phyloP scores from a whole-genome alignment of 805 yeast species.

The Ogataea degrootiae region DNA sequence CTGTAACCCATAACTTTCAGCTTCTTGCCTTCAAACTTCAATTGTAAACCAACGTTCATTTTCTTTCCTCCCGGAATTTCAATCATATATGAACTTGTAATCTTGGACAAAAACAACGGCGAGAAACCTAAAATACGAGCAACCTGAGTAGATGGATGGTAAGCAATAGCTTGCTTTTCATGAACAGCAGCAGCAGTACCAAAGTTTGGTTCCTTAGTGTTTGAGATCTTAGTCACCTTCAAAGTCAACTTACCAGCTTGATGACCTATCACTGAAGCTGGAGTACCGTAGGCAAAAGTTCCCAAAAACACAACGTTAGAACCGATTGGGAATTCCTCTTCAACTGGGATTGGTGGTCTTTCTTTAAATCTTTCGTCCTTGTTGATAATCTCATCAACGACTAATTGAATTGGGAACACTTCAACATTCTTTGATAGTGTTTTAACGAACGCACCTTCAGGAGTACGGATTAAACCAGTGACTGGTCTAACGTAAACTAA shows the following conservation, averaged over 20 bases:
- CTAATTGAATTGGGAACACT: slow-evolving; percentile 69
- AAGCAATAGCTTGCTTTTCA: slow-evolving; percentile 54
- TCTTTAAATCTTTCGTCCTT: slow-evolving; percentile 72
- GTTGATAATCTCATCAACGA: slow-evolving; percentile 70
- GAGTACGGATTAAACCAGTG: slow-evolving; percentile 68
- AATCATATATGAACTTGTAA: slow-evolving; percentile 70
- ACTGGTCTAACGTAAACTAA: slow-evolving; percentile 70
- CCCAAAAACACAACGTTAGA: slow-evolving; percentile 77
- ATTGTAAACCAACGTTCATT: slow-evolving; percentile 72
- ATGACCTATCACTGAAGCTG: slow-evolving; percentile 63
- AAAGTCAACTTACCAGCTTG: slow-evolving; percentile 36
- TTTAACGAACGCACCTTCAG: slow-evolving; percentile 73
- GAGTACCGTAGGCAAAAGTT: slow-evolving; percentile 81
- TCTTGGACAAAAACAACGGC: slow-evolving; percentile 65
- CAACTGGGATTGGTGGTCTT: slow-evolving; percentile 70
- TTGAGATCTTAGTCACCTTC: slow-evolving; percentile 47
- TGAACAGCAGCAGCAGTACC: slow-evolving; percentile 57
- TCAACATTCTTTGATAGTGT: slow-evolving; percentile 52
- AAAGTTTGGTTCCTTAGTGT: slow-evolving; percentile 54
- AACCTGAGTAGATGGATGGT: slow-evolving; percentile 61
- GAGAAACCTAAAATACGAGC: slow-evolving; percentile 52
- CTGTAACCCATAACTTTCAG: slow-evolving; percentile 88
- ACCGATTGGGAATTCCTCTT: slow-evolving; percentile 74
- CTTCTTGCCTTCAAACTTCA: slow-evolving; percentile 76
- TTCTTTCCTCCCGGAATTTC: slow-evolving; percentile 47